Conservation (phyloP, 2,329 filamentous ascomycete species). For the Calonectria hawksworthii region DNA sequence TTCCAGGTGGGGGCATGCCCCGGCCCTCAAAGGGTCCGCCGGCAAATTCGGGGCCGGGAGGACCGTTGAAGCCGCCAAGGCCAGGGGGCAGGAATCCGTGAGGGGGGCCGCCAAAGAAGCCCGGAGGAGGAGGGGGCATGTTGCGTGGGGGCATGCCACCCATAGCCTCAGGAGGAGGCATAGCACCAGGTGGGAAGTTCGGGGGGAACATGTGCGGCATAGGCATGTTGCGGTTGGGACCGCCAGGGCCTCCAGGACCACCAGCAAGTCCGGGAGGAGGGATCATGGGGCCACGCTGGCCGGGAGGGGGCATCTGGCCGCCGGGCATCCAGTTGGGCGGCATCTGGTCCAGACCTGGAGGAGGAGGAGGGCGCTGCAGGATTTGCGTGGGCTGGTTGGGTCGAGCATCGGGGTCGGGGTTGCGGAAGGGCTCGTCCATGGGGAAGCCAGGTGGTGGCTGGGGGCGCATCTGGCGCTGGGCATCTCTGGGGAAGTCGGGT, state of each 20-base stretch:
- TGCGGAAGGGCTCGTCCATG: conserved; percentile 67
- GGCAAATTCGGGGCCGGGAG: conserved; percentile 60
- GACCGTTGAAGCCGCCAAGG: conserved; percentile 70
- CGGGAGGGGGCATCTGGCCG: conserved; percentile 60
- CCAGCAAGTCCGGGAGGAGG: conserved; percentile 69
- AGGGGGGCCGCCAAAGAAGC: conserved; percentile 67
- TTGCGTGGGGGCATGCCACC: conserved; percentile 65
- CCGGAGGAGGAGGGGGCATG: conserved; percentile 70
- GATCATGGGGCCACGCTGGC: conserved; percentile 65
- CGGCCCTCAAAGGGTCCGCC: conserved; percentile 67
- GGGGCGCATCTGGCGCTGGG: conserved; percentile 58
- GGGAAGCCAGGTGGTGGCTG: conserved; percentile 64
- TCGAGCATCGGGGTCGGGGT: conserved; percentile 61
- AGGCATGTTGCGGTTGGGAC: conserved; percentile 57
- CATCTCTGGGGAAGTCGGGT: conserved; percentile 57
- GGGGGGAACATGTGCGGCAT: conserved; percentile 73
- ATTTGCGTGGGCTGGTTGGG: conserved; percentile 73
- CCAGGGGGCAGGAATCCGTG: conserved; percentile 68
- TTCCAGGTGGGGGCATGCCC: conserved; percentile 66
- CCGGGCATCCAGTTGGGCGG: conserved; percentile 67
- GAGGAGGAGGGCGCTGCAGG: conserved; percentile 72
- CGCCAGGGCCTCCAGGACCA: conserved; percentile 41
- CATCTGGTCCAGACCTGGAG: conserved; percentile 73
- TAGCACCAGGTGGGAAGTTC: conserved; percentile 68
- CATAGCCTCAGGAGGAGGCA: conserved; percentile 64